A percentile compares a stretch with the other conserved stretches of the same genome.
These are phyloP conservation scores for Phylloporus sp. DNA, from an alignment of 768 basidiomycete species.

Conservation along the genomic window DNA sequence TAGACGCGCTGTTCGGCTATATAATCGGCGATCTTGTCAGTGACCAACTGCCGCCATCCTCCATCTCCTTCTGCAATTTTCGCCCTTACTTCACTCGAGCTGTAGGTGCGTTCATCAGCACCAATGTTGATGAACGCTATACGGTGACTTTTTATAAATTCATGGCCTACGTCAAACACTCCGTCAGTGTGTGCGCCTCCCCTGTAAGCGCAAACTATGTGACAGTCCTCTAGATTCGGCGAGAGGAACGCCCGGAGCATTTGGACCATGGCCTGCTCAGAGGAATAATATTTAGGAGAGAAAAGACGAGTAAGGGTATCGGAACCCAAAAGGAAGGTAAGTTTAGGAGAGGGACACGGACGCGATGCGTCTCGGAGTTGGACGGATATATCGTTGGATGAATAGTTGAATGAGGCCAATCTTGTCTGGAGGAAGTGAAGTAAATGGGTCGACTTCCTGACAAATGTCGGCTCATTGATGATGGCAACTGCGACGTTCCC, in stretches of 20 bases:
- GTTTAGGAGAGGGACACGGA: conserved; percentile 30
- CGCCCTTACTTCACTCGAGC: conserved; percentile 64
- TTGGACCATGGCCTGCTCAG: conserved; percentile 47
- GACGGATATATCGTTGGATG: conserved; percentile 6
- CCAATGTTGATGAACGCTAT: conserved; percentile 63
- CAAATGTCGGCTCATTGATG: conserved; percentile 86
- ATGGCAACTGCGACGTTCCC: conserved; percentile 72
- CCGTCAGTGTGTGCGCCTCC: conserved; percentile 13
- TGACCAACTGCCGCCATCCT: conserved; percentile 48
- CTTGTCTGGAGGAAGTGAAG: conserved; percentile 43
- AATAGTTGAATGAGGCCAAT: conserved; percentile 6
- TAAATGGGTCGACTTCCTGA: conserved; percentile 68
- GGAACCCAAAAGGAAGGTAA: conserved; percentile 74
- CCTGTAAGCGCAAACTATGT: conserved; percentile 68
- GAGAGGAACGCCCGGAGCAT: conserved; percentile 60
- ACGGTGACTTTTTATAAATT: conserved; percentile 49
- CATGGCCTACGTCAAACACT: conserved; percentile 34
- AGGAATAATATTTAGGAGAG: conserved; percentile 67
- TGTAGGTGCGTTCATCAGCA: conserved; percentile 51
- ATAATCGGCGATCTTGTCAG: conserved; percentile 46
- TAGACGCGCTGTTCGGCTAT: conserved; percentile 50
- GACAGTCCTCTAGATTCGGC: conserved; percentile 49
- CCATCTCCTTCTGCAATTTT: conserved; percentile 19
- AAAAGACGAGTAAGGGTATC: conserved; percentile 86
- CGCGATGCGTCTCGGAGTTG: conserved; percentile 2